Percentiles rank a stretch among this genome's conserved stretches.
Conservation (phyloP, 2,329 filamentous ascomycete genomes). For the Xylaria digitata region DNA sequence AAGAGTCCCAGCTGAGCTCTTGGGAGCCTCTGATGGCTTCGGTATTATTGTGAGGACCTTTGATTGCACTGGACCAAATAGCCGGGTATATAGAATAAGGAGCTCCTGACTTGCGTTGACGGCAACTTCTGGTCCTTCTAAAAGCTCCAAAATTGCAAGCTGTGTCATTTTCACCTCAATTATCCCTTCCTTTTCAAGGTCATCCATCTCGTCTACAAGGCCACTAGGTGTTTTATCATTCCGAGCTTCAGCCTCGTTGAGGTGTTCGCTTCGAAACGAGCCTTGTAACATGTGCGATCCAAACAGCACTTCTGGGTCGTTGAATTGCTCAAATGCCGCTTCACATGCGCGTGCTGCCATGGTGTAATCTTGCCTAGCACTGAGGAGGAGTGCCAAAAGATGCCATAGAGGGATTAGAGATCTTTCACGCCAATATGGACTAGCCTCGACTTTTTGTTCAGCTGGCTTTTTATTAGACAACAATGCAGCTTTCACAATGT, state of each 20-base stretch:
- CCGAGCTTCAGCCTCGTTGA: slow-evolving; percentile 65
- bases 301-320: slow-evolving; percentile 76
- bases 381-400: slow-evolving; percentile 85
- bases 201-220: slow-evolving; percentile 82
- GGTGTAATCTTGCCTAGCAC: slow-evolving; percentile 84
- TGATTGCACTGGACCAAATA: slow-evolving; percentile 73
- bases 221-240: slow-evolving; percentile 56
- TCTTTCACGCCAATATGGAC: slow-evolving; percentile 70
- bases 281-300: slow-evolving; percentile 65
- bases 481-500: slow-evolving; percentile 81
- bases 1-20: slow-evolving; percentile 76
- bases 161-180: slow-evolving; percentile 98
- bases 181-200: slow-evolving; percentile 84
- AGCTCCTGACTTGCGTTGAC: slow-evolving; percentile 91
- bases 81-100: slow-evolving; percentile 79
- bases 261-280: slow-evolving; percentile 72
- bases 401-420: slow-evolving; percentile 88
- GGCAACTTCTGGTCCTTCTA: slow-evolving; percentile 85
- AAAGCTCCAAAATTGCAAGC: slow-evolving; percentile 81
- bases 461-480: slow-evolving; percentile 65
- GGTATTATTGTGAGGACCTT: slow-evolving; percentile 52
- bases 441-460: slow-evolving; percentile 58
- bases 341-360: slow-evolving; percentile 87
- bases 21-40: slow-evolving; percentile 64
- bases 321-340: slow-evolving; percentile 90